phyloP scores from a whole-genome alignment of 176 grass and related monocot genomes.

The Guadua angustifolia region DNA sequence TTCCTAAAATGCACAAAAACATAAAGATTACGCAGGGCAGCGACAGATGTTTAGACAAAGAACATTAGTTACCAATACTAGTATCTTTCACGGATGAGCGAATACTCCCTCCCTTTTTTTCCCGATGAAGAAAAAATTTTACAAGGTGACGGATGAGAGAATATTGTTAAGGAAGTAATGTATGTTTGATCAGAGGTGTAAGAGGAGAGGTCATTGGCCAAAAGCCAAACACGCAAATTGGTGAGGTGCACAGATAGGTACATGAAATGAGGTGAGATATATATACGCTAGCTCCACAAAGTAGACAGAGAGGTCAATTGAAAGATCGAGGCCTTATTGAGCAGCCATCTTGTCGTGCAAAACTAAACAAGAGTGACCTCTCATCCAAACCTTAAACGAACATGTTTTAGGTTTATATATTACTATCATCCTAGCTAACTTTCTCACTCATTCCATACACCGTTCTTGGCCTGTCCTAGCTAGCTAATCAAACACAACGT shows the following conservation, averaged over 20 bases:
- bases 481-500: not conserved
- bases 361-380: conserved; percentile 65
- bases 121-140: not conserved
- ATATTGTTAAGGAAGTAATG: conserved; percentile 45
- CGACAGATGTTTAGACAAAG: not conserved
- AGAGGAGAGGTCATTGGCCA: conserved; percentile 44
- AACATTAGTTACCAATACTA: not conserved
- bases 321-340: not conserved
- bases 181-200: conserved; percentile 35
- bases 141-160: not conserved
- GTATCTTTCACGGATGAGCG: not conserved
- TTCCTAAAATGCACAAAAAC: not conserved
- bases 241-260: not conserved
- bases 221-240: conserved; percentile 47
- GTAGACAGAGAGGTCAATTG: not conserved
- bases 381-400: conserved; percentile 48
- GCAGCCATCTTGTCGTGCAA: conserved; percentile 56
- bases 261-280: not conserved
- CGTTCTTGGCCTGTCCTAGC: not conserved
- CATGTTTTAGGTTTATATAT: not conserved
- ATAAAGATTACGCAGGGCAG: not conserved
- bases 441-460: not conserved
- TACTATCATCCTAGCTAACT: not conserved
- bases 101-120: too few species aligned
- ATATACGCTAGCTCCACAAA: not conserved